Base-by-base conservation (phyloP, 805 yeast species). In the Lachancea nothofagi region DNA sequence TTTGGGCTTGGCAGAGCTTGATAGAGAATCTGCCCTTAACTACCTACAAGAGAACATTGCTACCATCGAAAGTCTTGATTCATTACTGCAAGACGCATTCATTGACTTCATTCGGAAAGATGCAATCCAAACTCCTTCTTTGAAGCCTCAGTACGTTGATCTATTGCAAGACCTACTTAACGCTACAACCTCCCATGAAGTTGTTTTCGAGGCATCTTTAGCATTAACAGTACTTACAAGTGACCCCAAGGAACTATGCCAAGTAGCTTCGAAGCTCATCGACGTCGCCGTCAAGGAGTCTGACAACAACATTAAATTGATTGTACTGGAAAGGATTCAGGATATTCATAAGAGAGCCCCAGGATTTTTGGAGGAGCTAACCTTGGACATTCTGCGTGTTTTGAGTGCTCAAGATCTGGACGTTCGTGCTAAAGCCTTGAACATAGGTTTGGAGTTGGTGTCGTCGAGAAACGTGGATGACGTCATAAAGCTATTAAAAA, bases 301-400 rank as follows among this genome's bases (percentile, higher is more conserved):
- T n/a, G 97, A 93, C 64, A 89, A 85, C 67, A 93, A 89, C 57
- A 89, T 90, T 53, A 94, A 94, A 65, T 74, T 93, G 49, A 89
- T 90, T 55, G 93, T 95, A 15, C 72, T 93, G 56, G 93, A 87
- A 57, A 78, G 94, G 62, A 80, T 93, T 44, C 76, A 75, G 51
- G 87, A 82, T 39, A 75, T 93, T 38, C 82, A 85, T 55, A 67
- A 69, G 46, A 74, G 72, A 46, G 77, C 80, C 57, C 90, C 93
- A 17, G 96, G 96, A 38, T 71, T 84, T 34, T 72, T 90, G 49
- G 89, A 85, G 57, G 94, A 84, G 42, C 72, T 84, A 46, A 78
- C 86, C 20, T 71, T 93, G 64, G 97, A 93, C 52, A 78, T 94
- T 38, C 71, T 93, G 59, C 77, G 94, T 53, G 83, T 89, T 26